These are phyloP conservation scores for Suillus fuscotomentosus DNA, from an alignment of 768 basidiomycete genomes.

Conservation along the genomic window DNA sequence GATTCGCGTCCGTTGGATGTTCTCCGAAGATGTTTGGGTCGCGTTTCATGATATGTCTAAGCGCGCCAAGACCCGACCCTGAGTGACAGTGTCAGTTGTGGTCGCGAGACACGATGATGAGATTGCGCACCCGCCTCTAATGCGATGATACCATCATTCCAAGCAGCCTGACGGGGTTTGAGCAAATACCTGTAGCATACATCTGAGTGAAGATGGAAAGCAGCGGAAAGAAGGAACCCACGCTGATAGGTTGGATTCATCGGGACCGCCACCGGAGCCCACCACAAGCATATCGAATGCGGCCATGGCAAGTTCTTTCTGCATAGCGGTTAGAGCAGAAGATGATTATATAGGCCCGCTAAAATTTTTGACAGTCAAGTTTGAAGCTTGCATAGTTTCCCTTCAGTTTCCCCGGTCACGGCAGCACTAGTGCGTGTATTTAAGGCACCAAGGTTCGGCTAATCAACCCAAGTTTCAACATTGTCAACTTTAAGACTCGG, in stretches of 20 bases:
- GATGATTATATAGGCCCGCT: conserved; percentile 9
- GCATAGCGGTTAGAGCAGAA: not conserved
- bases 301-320: conserved; percentile 31
- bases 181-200: conserved; percentile 69
- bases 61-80: conserved; percentile 88
- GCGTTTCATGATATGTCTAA: conserved; percentile 57
- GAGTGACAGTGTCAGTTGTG: not conserved
- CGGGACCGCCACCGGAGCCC: conserved; percentile 86
- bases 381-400: conserved; percentile 1
- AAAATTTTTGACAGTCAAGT: conserved; percentile 5
- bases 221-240: conserved; percentile 37
- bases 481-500: not conserved
- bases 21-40: conserved; percentile 54
- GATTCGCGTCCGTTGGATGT: conserved; percentile 10
- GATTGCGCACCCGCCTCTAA: conserved; percentile 76
- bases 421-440: conserved; percentile 10
- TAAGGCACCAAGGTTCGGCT: conserved; percentile 25
- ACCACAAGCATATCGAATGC: conserved; percentile 75
- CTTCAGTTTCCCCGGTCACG: conserved; percentile 4
- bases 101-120: not conserved
- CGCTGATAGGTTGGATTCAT: conserved; percentile 88
- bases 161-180: conserved; percentile 62
- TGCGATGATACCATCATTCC: conserved; percentile 81
- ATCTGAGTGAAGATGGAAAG: conserved; percentile 12
- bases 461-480: not conserved